Base-by-base conservation (phyloP, 441 rosid species). In the Eruca vesicaria region DNA sequence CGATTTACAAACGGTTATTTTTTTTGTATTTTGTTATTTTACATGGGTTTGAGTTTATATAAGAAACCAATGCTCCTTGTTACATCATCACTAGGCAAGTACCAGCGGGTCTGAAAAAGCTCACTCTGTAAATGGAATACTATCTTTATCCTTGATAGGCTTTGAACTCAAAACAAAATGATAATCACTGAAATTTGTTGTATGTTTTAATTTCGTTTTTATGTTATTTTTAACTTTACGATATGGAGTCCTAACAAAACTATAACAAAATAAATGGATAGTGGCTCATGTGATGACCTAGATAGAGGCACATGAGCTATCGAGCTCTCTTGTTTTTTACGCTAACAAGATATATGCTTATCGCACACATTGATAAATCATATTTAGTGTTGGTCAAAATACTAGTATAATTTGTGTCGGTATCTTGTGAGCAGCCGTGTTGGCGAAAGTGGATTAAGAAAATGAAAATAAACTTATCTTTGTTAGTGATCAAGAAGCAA, bases 371-470 rank as follows among this genome's bases (percentile, higher is more conserved):
- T 61, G 7, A 48, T n/a, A 61, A 8, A 61, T 61, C 31, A 6
- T 29, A 29, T 19, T 10, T 1, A 45, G 20, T 20, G 35, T 71
- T 19, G 16, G 60, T 71, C 48, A 48, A 60, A 48, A 45, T 19
- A 31, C 23, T 71, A 33, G 32, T 72, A 20, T 62, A 15, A 62
- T 33, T 18, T 9, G 55, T 32, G 61, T 50, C 26, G 28, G 28
- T 41, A 62, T 31, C 68, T 61, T 50, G 18, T 63, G 62, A 72
- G 55, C 69, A 63, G 55, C 52, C 38, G 38, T 72, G 36, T 10
- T 63, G 20, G 16, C 29, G 28, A 60, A 70, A 45, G 14, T 32
- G 3, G 68, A 50, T 61, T 29, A 31, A 32, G 63, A 61, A 71
- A 52, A 7, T 19, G 41, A 60, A 32, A 53, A 53, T 14, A 20